Evolutionary conservation across 169 alveolate species (phyloP), one percentile per base, ranked within the genome.

Genomic region (Theileria equi): DNA sequence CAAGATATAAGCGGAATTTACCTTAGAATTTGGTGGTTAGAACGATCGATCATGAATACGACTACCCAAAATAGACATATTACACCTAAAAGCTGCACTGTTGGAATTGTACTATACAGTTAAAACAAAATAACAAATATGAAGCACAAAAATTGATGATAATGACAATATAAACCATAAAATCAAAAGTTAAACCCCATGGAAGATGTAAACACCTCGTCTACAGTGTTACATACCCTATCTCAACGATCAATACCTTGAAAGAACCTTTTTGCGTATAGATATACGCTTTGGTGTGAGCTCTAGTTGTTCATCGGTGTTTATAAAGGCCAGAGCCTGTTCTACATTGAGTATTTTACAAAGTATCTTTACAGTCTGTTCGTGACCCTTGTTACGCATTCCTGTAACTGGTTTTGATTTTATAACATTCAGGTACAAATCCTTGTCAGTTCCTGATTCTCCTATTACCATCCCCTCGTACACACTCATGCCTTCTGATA

Each of bases 231-330:
- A 53, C 63, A 31, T 31, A 31, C 31, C 25, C 31, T 29, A 53
- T 53, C 25, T 1, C 38, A 5, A 5, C 2, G 23, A 53, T 31
- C 25, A 13, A 10, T 35, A 53, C 31, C 68, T 81, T 25, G 53
- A 55, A 7, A 72, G 66, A 2, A 68, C 81, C 77, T 88, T 91
- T 72, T 94, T 94, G 41, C 98, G 76, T 71, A 94, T 89, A 38
- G 93, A 89, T 26, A 95, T 84, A 43, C 94, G 59, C 47, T 92
- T 90, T n/a, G 98, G 98, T 32, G 98, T 95, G 13, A 95, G 93
- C 80, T 95, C 98, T 4, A 95, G 92, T 21, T 90, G 90, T 64
- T 95, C 98, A 64, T 92, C 97, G 25, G 90, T 93, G 79, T 84
- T 88, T 32, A 93, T 89, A 53, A 86, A 92, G 32, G 95, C 91